Conservation (phyloP, 2,329 filamentous ascomycete species). For the Didymella lethalis region DNA sequence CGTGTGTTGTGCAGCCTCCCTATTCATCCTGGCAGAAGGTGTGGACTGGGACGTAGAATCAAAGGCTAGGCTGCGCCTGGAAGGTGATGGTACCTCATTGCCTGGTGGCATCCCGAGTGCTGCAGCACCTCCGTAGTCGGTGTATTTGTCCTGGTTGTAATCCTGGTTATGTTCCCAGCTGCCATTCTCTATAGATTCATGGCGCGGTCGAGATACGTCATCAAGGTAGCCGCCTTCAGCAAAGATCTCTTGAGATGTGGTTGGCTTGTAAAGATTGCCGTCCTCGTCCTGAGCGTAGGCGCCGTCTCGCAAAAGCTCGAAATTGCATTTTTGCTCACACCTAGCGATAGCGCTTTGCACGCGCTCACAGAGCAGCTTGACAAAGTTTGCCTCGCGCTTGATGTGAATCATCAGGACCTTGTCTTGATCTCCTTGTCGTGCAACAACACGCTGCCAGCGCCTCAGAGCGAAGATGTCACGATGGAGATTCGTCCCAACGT, state of each 20-base stretch:
- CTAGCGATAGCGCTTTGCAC: conserved; percentile 14
- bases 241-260: background rate
- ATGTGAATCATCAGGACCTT: conserved; percentile 11
- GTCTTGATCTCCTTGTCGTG: conserved; percentile 8
- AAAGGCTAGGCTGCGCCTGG: background rate
- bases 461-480: conserved; percentile 17
- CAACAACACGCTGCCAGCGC: conserved; percentile 9
- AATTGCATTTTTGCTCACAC: conserved; percentile 16
- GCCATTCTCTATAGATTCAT: background rate
- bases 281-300: conserved; percentile 14
- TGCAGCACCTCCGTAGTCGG: background rate
- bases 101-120: background rate
- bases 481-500: conserved; percentile 24
- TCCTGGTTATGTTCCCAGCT: background rate
- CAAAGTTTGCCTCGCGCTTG: conserved; percentile 8
- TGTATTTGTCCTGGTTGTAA: background rate
- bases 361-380: conserved; percentile 15
- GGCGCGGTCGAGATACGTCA: background rate
- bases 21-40: background rate
- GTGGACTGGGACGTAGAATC: background rate
- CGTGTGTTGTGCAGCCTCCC: background rate
- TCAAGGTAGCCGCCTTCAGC: background rate
- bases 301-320: conserved; percentile 13
- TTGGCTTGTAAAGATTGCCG: conserved; percentile 17
- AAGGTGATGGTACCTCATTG: too few relatives aligned